These are phyloP conservation scores for Xylariales sp. DNA, from an alignment of 2,329 filamentous ascomycete genomes.

Conservation along the genomic window DNA sequence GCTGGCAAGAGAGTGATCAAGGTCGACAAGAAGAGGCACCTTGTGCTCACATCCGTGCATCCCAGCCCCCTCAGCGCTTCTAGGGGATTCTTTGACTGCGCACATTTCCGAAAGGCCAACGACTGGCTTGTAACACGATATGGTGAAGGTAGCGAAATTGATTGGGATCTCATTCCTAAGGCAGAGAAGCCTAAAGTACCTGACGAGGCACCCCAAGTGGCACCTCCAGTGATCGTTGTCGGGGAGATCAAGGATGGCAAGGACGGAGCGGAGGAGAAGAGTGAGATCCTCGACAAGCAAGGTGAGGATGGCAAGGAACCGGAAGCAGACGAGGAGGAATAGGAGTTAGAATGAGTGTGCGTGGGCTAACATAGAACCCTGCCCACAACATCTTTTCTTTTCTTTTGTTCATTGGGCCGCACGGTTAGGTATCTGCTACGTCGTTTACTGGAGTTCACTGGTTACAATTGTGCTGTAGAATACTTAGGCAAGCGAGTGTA, in stretches of 20 bases:
- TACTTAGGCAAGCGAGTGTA: no score
- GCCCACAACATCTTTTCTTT: no score
- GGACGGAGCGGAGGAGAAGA: slow-evolving; percentile 20
- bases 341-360: neutral
- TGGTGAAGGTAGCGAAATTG: slow-evolving; percentile 73
- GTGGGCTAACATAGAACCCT: no score
- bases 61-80: slow-evolving; percentile 87
- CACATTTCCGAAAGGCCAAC: slow-evolving; percentile 78
- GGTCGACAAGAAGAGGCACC: slow-evolving; percentile 69
- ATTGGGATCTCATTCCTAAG: slow-evolving; percentile 65
- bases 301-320: slow-evolving; percentile 17
- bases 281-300: slow-evolving; percentile 20
- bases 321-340: slow-evolving; percentile 3
- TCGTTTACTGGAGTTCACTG: no score
- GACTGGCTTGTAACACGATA: slow-evolving; percentile 79
- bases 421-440: no score
- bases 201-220: slow-evolving; percentile 10
- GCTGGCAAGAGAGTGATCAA: slow-evolving; percentile 75
- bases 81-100: slow-evolving; percentile 77
- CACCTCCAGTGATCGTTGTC: slow-evolving; percentile 11
- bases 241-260: slow-evolving; percentile 18
- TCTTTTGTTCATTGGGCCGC: no score
- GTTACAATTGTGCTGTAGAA: no score
- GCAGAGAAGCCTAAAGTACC: slow-evolving; percentile 8
- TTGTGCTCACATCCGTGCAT: slow-evolving; percentile 83